Conservation (phyloP, 306 rosid genomes). For the Cicer chorassanicum region DNA sequence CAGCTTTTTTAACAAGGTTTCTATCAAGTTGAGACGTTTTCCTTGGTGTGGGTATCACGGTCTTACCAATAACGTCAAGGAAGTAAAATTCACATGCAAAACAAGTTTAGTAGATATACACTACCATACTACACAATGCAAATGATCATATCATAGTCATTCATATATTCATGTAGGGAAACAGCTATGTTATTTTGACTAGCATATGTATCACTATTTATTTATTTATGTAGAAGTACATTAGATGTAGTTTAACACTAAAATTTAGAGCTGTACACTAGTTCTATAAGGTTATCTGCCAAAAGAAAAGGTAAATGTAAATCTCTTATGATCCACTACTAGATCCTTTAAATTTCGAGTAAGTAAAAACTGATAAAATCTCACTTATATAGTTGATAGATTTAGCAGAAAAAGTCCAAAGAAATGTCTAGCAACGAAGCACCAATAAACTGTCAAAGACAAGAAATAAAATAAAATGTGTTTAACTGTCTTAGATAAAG, state of each 20-base stretch:
- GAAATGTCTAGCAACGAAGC: neutral
- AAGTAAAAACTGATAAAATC: neutral
- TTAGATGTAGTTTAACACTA: slow-evolving; percentile 17
- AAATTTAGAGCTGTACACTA: slow-evolving; percentile 22
- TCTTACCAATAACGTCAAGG: slow-evolving; percentile 70
- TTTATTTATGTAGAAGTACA: slow-evolving; percentile 3
- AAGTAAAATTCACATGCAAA: slow-evolving; percentile 43
- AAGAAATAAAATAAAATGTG: neutral
- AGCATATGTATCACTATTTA: neutral
- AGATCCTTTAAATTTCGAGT: neutral
- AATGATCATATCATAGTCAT: slow-evolving; percentile 19
- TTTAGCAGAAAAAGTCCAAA: slow-evolving; percentile 1
- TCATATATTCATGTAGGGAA: slow-evolving; percentile 9
- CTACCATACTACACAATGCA: slow-evolving; percentile 12
- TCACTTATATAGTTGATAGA: slow-evolving; percentile 21
- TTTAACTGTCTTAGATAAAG: slow-evolving; percentile 39
- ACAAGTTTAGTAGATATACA: neutral
- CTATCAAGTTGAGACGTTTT: slow-evolving; percentile 53
- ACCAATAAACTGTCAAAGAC: slow-evolving; percentile 7
- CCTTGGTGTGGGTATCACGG: slow-evolving; percentile 49
- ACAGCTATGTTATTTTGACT: slow-evolving; percentile 18
- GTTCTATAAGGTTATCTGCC: slow-evolving; percentile 8
- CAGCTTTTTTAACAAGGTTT: slow-evolving; percentile 68
- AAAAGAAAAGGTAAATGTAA: slow-evolving; percentile 5
- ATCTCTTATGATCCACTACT: neutral